Percentiles rank a stretch among this genome's conserved stretches.
Conservation (phyloP, 208 protist genomes). For the Leishmania tropica region DNA sequence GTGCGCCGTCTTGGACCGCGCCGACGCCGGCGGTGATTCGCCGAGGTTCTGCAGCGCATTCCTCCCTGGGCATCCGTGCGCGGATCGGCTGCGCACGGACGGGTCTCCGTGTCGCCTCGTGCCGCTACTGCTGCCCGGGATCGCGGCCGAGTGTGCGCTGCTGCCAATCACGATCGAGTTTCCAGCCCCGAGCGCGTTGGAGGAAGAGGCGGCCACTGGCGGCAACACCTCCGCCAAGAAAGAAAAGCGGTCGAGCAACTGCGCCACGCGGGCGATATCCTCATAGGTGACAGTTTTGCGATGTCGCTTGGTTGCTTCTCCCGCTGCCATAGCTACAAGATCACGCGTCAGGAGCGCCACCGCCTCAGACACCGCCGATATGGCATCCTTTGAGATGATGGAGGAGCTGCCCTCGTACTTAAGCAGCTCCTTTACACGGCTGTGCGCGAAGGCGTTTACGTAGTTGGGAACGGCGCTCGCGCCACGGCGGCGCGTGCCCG, state of each 20-base stretch:
- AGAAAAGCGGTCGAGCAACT: conserved; percentile 73
- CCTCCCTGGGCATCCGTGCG: not conserved
- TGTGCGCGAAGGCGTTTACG: conserved; percentile 45
- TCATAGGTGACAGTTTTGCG: conserved; percentile 74
- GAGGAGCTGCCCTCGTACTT: conserved; percentile 58
- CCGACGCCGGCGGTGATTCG: not conserved
- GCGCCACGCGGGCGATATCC: conserved; percentile 61
- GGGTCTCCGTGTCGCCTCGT: not conserved
- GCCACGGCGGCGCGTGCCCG: not conserved
- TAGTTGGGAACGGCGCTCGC: not conserved
- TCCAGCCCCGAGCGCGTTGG: not conserved
- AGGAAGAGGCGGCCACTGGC: conserved; percentile 11
- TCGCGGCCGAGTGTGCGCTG: not conserved
- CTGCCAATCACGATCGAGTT: conserved; percentile 24
- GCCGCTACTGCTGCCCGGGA: not conserved
- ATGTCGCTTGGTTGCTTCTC: conserved; percentile 45
- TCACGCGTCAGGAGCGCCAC: conserved; percentile 68
- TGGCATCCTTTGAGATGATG: conserved; percentile 60
- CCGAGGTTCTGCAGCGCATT: too few species aligned
- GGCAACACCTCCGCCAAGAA: conserved; percentile 68
- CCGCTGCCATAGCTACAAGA: conserved; percentile 49
- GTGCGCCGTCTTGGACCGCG: conserved; percentile 16
- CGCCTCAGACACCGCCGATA: conserved; percentile 52
- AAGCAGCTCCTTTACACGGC: conserved; percentile 70
- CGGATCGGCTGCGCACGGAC: conserved; percentile 1